Evolutionary conservation across 768 basidiomycete species (phyloP), one percentile per base, ranked within the genome.

Genomic region (Panaeolus papilionaceus): DNA sequence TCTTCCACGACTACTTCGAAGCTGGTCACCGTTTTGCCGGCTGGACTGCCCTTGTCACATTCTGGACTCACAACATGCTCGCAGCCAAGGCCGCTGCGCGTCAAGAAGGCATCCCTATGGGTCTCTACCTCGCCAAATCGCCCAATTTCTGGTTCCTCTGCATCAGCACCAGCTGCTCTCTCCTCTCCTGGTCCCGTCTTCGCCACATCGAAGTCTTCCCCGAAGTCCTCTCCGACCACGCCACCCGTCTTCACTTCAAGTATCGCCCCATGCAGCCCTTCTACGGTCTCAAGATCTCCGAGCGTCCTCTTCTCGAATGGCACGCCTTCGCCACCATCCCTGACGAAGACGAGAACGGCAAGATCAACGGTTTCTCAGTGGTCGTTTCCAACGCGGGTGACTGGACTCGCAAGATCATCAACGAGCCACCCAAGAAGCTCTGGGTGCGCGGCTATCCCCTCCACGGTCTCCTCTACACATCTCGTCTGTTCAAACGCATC

Each of bases 351-450:
- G 71, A 74, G 44, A 73, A 74, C 49, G 80, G 78, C 47, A 75
- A 77, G 58, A 71, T 74, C 63, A 79, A 79, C 62, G 83, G 82
- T 0, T 87, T 83, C 74, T 86, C 85, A 20, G 75, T 85, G 38
- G 83, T 88, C 11, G 84, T 88, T 9, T 85, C 85, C 5, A 81
- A 81, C 28, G 86, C 87, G 3, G 87, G 87, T 37, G 86, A 89
- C 71, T 88, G 87, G 87, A 89, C 87, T 0, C 74, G 69, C 63
- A 79, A 84, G 66, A 72, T 77, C 63, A 88, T 88, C 69, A 72
- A 64, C 12, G 80, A 85, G 63, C 86, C 87, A 4, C 85, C 86
- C 1, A 82, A 69, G 33, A 76, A 86, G 70, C 75, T 89, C 28
- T 89, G 86, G 86, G 78, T 85, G 37, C 86, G 86, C 42, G 86